phyloP scores from a whole-genome alignment of 805 yeast genomes.

The Nakazawaea wyomingensis region DNA sequence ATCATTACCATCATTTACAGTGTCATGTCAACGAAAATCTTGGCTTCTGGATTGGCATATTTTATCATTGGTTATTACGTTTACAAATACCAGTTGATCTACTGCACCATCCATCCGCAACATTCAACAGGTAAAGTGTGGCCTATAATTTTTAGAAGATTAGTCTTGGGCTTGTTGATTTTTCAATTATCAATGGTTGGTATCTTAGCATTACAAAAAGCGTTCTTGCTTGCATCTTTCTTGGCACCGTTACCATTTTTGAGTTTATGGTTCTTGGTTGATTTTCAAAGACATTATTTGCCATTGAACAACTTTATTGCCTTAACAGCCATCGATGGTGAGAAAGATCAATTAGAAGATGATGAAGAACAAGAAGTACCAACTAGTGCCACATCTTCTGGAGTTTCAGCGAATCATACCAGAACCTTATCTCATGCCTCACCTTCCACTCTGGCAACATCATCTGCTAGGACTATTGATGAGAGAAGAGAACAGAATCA shows the following conservation, averaged over 20 bases:
- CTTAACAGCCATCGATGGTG: conserved; percentile 8
- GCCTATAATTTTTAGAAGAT: conserved; percentile 84
- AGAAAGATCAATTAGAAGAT: background rate
- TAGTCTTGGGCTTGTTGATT: conserved; percentile 71
- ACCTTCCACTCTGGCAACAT: background rate
- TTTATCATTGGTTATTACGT: conserved; percentile 53
- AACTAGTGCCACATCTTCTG: background rate
- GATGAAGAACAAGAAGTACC: background rate
- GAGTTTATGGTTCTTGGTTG: conserved; percentile 64
- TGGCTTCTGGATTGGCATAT: conserved; percentile 52
- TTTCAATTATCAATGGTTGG: conserved; percentile 95
- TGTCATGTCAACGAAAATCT: conserved; percentile 55
- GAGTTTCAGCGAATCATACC: no score
- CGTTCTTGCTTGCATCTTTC: conserved; percentile 66
- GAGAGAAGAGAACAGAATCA: conserved; percentile 70
- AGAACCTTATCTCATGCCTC: no score
- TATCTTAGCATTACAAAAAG: conserved; percentile 69
- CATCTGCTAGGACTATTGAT: conserved; percentile 53
- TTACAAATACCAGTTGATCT: conserved; percentile 57
- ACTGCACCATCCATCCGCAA: conserved; percentile 58
- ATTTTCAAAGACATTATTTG: conserved; percentile 72
- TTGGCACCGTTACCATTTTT: conserved; percentile 73
- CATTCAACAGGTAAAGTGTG: conserved; percentile 68
- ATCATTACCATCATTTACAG: conserved; percentile 56
- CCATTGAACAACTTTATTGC: conserved; percentile 70